These are phyloP conservation scores for Chrysanthemum lavandulifolium DNA, from an alignment of 129 eudicot genomes.

Conservation along the genomic window DNA sequence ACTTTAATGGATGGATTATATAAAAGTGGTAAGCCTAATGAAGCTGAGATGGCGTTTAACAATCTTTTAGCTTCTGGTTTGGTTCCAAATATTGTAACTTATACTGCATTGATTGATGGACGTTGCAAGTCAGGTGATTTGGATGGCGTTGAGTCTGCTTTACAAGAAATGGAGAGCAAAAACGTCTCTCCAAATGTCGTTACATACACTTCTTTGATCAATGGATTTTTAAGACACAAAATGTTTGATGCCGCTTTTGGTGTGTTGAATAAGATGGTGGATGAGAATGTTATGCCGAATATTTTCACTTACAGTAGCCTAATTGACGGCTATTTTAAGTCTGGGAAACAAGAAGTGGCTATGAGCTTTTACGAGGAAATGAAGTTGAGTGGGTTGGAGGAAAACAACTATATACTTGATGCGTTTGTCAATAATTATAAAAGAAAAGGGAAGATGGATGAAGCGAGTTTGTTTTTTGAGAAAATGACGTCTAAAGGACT, in stretches of 20 bases:
- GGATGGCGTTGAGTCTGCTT: slow-evolving; percentile 44
- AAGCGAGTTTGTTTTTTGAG: slow-evolving; percentile 58
- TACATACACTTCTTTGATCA: slow-evolving; percentile 71
- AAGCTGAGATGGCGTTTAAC: slow-evolving; percentile 65
- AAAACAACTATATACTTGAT: slow-evolving; percentile 61
- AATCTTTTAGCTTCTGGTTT: slow-evolving; percentile 37
- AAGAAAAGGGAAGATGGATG: slow-evolving; percentile 60
- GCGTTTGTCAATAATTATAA: slow-evolving; percentile 63
- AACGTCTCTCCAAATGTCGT: slow-evolving; percentile 60
- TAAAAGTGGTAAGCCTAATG: slow-evolving; percentile 54
- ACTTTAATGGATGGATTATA: slow-evolving; percentile 81
- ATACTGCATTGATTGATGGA: slow-evolving; percentile 72
- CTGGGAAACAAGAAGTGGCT: slow-evolving; percentile 65
- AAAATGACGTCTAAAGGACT: slow-evolving; percentile 54
- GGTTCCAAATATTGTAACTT: slow-evolving; percentile 61
- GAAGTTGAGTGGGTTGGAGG: slow-evolving; percentile 59
- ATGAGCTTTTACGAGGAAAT: slow-evolving; percentile 57
- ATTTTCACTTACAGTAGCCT: slow-evolving; percentile 52
- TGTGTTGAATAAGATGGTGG: slow-evolving; percentile 47
- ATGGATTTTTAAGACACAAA: slow-evolving; percentile 56
- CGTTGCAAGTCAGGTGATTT: slow-evolving; percentile 65
- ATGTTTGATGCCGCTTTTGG: slow-evolving; percentile 54
- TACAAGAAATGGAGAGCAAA: slow-evolving; percentile 66
- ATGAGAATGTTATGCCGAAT: slow-evolving; percentile 59
- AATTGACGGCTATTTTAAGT: slow-evolving; percentile 69